A percentile compares a stretch with the other conserved stretches of the same genome.
These are phyloP conservation scores for Pyracantha coccinea DNA, from an alignment of 331 rosid species.

Conservation along the genomic window DNA sequence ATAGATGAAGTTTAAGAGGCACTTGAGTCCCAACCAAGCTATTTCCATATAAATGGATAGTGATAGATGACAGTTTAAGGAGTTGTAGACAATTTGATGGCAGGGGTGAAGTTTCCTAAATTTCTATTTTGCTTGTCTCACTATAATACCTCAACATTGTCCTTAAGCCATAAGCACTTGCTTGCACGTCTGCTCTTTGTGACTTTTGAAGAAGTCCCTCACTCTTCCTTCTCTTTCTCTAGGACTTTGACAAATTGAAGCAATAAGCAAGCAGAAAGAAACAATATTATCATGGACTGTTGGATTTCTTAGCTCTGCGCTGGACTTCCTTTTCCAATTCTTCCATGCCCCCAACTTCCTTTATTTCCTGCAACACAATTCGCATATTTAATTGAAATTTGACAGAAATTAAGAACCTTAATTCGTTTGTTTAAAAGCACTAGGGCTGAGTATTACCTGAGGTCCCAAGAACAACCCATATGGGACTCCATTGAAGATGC, in stretches of 20 bases:
- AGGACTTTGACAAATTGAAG: background rate
- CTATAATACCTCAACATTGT: background rate
- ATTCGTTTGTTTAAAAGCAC: background rate
- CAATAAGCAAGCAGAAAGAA: background rate
- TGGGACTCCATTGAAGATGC: conserved; percentile 33
- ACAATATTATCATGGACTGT: background rate
- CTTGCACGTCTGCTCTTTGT: conserved; percentile 4
- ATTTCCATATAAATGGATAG: no score
- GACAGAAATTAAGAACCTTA: background rate
- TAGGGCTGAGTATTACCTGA: conserved; percentile 16
- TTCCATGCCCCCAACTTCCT: conserved; percentile 24
- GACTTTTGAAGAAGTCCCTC: background rate
- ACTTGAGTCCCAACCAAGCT: no score
- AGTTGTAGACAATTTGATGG: background rate
- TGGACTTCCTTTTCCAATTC: conserved; percentile 30
- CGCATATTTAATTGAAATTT: background rate
- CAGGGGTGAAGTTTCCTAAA: background rate
- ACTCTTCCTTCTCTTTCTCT: background rate
- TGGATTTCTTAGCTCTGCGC: conserved; percentile 16
- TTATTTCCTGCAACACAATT: conserved; percentile 26
- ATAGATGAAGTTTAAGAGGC: no score
- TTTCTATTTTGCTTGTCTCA: background rate
- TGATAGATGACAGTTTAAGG: background rate
- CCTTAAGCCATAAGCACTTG: background rate
- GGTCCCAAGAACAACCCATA: conserved; percentile 50